Evolutionary conservation across 495 filamentous ascomycete species (phyloP).

Genomic region (Barbatosphaeria neglecta): DNA sequence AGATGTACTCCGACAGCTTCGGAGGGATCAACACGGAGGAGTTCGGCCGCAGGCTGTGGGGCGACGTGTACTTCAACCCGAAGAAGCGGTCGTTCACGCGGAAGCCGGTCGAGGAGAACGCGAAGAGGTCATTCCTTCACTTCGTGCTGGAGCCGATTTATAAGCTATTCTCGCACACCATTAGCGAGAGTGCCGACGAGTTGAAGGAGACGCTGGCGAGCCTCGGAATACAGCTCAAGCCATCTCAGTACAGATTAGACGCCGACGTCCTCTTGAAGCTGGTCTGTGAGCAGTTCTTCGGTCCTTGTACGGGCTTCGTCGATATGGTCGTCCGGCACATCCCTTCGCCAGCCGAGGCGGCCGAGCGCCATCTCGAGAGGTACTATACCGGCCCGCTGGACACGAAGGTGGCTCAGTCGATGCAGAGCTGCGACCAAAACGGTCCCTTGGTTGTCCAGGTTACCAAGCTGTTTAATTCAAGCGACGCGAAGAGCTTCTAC

Average conservation of each 20-base stretch:
- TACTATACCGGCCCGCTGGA: slow-evolving; percentile 97
- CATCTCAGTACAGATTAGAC: slow-evolving; percentile 79
- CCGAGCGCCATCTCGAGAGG: slow-evolving; percentile 59
- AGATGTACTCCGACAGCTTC: slow-evolving; percentile 89
- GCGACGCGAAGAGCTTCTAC: slow-evolving; percentile 78
- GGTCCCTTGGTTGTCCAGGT: slow-evolving; percentile 84
- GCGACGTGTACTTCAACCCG: slow-evolving; percentile 94
- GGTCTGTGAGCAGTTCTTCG: slow-evolving; percentile 94
- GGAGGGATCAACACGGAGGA: slow-evolving; percentile 66
- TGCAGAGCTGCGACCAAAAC: slow-evolving; percentile 74
- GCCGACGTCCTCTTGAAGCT: slow-evolving; percentile 79
- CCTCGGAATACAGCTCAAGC: slow-evolving; percentile 77
- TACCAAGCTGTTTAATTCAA: slow-evolving; percentile 82
- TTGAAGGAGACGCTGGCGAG: slow-evolving; percentile 68
- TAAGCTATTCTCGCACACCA: slow-evolving; percentile 92
- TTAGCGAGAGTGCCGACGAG: slow-evolving; percentile 82
- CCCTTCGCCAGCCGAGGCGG: slow-evolving; percentile 75
- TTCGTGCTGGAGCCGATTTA: slow-evolving; percentile 96
- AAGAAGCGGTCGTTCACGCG: slow-evolving; percentile 79
- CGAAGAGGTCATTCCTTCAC: slow-evolving; percentile 82
- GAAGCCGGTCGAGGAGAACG: slow-evolving; percentile 67
- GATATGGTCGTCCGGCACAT: slow-evolving; percentile 91
- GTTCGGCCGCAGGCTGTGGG: slow-evolving; percentile 78
- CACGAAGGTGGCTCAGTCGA: slow-evolving; percentile 66
- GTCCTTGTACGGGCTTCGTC: slow-evolving; percentile 77